A percentile compares a stretch with the other conserved stretches of the same genome.
Evolutionary conservation across 768 basidiomycete genomes (phyloP).

Genomic region (Tricholoma terreum): DNA sequence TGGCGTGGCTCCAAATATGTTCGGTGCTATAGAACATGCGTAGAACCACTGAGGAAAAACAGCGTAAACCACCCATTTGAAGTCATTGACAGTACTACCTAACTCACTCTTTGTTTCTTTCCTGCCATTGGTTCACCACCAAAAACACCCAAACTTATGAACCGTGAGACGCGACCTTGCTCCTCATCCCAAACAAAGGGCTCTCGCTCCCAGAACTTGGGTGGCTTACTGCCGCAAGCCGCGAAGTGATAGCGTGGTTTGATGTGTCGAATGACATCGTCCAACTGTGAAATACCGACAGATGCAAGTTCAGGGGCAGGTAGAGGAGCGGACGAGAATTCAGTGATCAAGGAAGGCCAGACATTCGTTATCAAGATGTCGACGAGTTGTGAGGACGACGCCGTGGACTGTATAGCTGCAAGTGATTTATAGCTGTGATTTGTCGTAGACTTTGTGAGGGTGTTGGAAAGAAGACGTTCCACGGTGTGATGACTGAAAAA

Average conservation of each 20-base stretch:
- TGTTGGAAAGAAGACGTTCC: slow-evolving; percentile 70
- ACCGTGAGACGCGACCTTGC: slow-evolving; percentile 64
- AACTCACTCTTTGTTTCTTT: slow-evolving; percentile 83
- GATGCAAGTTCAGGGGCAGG: slow-evolving; percentile 44
- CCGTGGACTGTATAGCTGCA: slow-evolving; percentile 60
- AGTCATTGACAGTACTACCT: not conserved
- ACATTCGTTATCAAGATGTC: slow-evolving; percentile 82
- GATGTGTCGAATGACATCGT: slow-evolving; percentile 59
- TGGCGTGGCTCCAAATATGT: slow-evolving; percentile 33
- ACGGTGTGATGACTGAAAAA: slow-evolving; percentile 69
- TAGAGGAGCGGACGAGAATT: slow-evolving; percentile 54
- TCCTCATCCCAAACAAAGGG: slow-evolving; percentile 85
- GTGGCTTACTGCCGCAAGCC: slow-evolving; percentile 55
- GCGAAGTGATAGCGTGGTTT: slow-evolving; percentile 91
- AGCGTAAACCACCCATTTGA: slow-evolving; percentile 1
- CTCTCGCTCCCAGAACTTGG: slow-evolving; percentile 93
- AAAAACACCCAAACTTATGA: slow-evolving; percentile 87
- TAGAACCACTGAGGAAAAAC: slow-evolving; percentile 86
- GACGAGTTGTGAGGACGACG: slow-evolving; percentile 60
- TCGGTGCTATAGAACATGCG: slow-evolving; percentile 82
- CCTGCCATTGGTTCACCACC: slow-evolving; percentile 56
- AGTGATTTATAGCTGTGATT: slow-evolving; percentile 58
- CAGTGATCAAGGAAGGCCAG: slow-evolving; percentile 67
- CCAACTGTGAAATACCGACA: slow-evolving; percentile 53
- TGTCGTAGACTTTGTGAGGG: slow-evolving; percentile 49